Evolutionary conservation across 208 protist genomes (phyloP).

Genomic region (Herpetomonas muscarum): DNA sequence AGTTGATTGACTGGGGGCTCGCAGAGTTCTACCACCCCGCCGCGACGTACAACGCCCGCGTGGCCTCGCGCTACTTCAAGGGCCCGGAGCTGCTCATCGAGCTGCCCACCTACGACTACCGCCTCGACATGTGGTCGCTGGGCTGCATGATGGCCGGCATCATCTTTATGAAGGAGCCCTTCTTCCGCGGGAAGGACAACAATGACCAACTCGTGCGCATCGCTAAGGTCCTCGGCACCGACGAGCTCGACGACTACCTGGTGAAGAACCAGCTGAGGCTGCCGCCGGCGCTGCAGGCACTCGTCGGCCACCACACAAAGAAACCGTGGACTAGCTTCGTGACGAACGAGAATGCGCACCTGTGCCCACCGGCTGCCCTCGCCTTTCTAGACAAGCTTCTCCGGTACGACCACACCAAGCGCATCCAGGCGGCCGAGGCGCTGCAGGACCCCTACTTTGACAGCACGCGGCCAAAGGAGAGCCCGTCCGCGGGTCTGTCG

Average conservation of each 20-base stretch:
- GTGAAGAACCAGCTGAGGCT: conserved; percentile 97
- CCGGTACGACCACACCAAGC: conserved; percentile 96
- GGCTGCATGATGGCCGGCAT: conserved; percentile 99
- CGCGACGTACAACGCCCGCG: conserved; percentile 98
- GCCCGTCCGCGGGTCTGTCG: not conserved
- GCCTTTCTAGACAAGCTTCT: conserved; percentile 98
- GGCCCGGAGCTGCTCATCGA: conserved; percentile 98
- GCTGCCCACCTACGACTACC: conserved; percentile 99
- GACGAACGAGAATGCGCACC: conserved; percentile 93
- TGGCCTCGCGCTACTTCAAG: conserved; percentile 99
- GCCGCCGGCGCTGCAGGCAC: conserved; percentile 85
- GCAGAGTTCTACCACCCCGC: conserved; percentile 99
- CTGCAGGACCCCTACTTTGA: conserved; percentile 99
- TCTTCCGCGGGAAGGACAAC: conserved; percentile 99
- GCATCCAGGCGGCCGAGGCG: conserved; percentile 97
- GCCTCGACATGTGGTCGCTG: conserved; percentile 99
- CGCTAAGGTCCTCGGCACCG: conserved; percentile 96
- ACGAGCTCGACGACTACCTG: conserved; percentile 95
- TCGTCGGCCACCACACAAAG: conserved; percentile 80
- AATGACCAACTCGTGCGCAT: conserved; percentile 98
- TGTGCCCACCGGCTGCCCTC: conserved; percentile 96
- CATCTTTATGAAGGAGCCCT: conserved; percentile 99
- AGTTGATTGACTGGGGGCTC: conserved; percentile 99
- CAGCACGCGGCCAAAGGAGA: conserved; percentile 60
- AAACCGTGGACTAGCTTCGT: conserved; percentile 94